A percentile compares a stretch with the other conserved stretches of the same genome.
Evolutionary conservation across 352 stramenopile species (phyloP).

Genomic region (Halophytophthora polymorphica): DNA sequence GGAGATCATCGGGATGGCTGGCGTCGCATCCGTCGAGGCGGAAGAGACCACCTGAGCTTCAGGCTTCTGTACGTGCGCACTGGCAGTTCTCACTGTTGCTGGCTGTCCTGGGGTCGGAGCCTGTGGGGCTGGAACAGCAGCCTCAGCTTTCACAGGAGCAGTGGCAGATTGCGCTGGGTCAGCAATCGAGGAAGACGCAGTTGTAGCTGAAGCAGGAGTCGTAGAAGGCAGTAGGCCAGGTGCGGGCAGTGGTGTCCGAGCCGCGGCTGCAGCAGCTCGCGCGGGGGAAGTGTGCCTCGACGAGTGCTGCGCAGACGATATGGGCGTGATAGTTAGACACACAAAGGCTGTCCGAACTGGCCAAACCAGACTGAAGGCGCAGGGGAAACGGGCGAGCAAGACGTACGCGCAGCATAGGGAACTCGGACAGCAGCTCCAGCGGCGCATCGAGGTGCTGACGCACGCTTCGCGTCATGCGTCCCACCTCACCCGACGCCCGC

Average conservation of each 20-base stretch:
- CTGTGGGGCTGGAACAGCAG: background rate
- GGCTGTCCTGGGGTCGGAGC: no score
- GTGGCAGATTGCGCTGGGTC: background rate
- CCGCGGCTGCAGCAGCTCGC: conserved; percentile 5
- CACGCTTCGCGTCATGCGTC: conserved; percentile 75
- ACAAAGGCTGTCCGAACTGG: no score
- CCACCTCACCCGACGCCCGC: conserved; percentile 47
- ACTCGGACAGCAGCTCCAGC: conserved; percentile 66
- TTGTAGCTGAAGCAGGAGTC: background rate
- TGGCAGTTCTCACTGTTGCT: background rate
- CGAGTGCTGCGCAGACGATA: conserved; percentile 15
- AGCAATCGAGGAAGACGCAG: background rate
- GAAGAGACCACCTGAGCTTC: background rate
- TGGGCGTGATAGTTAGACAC: background rate
- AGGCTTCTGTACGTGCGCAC: background rate
- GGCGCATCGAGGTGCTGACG: conserved; percentile 73
- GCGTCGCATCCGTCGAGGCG: background rate
- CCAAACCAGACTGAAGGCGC: no score
- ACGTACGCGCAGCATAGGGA: conserved; percentile 47
- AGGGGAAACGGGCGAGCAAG: background rate
- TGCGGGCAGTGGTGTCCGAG: conserved; percentile 11
- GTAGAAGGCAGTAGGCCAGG: conserved; percentile 1
- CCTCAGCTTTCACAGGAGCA: conserved; percentile 15
- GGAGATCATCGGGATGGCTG: conserved; percentile 22
- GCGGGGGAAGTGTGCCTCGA: conserved; percentile 27